Conservation (phyloP, 306 rosid species). For the Vachellia pachyceras region DNA sequence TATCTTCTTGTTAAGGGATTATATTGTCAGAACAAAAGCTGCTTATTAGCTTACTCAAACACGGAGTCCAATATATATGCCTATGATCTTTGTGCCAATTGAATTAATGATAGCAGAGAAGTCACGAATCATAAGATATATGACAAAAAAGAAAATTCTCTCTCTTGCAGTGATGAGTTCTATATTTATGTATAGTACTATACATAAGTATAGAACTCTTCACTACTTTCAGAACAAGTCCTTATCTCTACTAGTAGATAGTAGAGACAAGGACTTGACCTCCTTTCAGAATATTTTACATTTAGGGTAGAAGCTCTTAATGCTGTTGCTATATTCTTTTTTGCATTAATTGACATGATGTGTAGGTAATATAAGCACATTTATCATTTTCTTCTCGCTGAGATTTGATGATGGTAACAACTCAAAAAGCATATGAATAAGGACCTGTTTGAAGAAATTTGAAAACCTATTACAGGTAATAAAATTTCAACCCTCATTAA, state of each 20-base stretch:
- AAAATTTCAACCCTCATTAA: no score
- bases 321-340: background rate
- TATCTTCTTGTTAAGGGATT: constrained; percentile 1
- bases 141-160: background rate
- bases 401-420: no score
- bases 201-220: no score
- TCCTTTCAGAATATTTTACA: background rate
- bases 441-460: no score
- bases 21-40: constrained; percentile 15
- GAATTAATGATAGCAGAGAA: background rate
- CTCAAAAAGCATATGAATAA: no score
- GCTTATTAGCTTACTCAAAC: background rate
- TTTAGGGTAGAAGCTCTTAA: background rate
- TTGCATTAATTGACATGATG: background rate
- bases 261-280: background rate
- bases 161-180: background rate
- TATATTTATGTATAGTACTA: background rate
- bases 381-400: no score
- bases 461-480: no score
- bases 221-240: no score
- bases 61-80: background rate
- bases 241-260: no score
- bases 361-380: no score
- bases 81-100: background rate
- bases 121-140: background rate